These are phyloP conservation scores for Carex sylvatica DNA, from an alignment of 202 grass and related monocot genomes.

Conservation along the genomic window DNA sequence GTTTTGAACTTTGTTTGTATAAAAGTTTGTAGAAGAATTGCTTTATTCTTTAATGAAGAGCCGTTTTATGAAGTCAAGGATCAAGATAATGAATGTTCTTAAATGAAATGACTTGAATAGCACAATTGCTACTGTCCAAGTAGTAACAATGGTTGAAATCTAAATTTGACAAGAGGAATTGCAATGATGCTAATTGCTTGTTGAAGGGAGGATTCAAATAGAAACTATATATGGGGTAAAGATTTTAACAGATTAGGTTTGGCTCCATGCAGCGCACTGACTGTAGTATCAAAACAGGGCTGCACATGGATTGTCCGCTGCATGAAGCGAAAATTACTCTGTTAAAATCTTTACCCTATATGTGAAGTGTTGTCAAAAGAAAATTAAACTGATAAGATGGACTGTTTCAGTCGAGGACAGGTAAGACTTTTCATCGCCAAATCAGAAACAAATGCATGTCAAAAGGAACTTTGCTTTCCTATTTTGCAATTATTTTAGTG, in stretches of 20 bases:
- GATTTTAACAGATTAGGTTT: no score
- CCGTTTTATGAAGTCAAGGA: not conserved
- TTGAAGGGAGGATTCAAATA: not conserved
- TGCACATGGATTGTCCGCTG: no score
- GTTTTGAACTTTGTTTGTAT: constrained; percentile 19
- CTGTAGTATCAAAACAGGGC: no score
- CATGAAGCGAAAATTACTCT: no score
- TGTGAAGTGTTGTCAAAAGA: not conserved
- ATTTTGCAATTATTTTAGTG: not conserved
- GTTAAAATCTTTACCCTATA: no score
- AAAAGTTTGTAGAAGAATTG: constrained; percentile 19
- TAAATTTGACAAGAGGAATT: not conserved
- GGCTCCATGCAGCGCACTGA: no score
- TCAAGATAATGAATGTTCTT: not conserved
- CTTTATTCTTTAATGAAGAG: constrained; percentile 31
- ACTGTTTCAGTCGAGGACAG: not conserved
- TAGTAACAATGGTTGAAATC: not conserved
- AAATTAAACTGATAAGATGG: not conserved
- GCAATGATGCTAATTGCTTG: not conserved
- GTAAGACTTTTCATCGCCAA: not conserved
- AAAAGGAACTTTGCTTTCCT: not conserved
- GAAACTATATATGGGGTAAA: no score
- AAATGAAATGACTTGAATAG: not conserved
- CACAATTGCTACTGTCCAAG: not conserved
- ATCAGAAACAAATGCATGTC: no score